Base-by-base conservation (phyloP, 1,284 basidiomycete species). In the Cutaneotrichosporon dermatis region DNA sequence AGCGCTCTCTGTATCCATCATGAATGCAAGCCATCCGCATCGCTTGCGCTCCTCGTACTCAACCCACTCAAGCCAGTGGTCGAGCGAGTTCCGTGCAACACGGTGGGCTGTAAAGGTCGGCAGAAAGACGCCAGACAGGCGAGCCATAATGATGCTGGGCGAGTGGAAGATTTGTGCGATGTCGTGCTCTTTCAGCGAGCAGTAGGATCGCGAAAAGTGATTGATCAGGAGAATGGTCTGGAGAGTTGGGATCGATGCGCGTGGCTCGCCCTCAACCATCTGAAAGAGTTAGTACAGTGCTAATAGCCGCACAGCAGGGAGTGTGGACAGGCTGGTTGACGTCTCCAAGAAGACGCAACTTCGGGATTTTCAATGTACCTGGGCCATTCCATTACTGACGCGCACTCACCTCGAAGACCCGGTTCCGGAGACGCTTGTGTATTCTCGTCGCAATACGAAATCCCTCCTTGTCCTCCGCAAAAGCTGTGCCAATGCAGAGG, bases 1-100 rank as follows among this genome's bases (percentile, higher is more conserved):
- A 1, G 68, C 66, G 57, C 64, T 69, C 52, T 65, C 65, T 7
- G 61, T 65, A 40, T 69, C 68, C 66, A 67, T 61, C 61, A 69
- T 54, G 44, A 69, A 69, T 2, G 66, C 64, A 46, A 66, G 60
- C 68, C 68, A 69, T 8, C 68, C 68, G 1, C 62, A 12, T 10
- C 68, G 45, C 40, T 58, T 67, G 7, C 66, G 48, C 43, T 69
- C 68, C 50, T 69, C 68, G 44, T 62, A 63, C 3, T 36, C 55
- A 7, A 69, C 65, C 68, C 68, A 69, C 35, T 63, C 60, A 4
- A 69, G 59, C 68, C 68, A 69, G 45, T 55, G 42, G 55, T 57
- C 15, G 13, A 54, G 55, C 7, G 40, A 50, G 52, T 53, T 53
- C 34, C 12, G 39, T 15, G 50, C 35, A 33, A 13, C 12, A 8